Evolutionary conservation across 1,284 basidiomycete species (phyloP).

Genomic region (Cutaneotrichosporon sp.): DNA sequence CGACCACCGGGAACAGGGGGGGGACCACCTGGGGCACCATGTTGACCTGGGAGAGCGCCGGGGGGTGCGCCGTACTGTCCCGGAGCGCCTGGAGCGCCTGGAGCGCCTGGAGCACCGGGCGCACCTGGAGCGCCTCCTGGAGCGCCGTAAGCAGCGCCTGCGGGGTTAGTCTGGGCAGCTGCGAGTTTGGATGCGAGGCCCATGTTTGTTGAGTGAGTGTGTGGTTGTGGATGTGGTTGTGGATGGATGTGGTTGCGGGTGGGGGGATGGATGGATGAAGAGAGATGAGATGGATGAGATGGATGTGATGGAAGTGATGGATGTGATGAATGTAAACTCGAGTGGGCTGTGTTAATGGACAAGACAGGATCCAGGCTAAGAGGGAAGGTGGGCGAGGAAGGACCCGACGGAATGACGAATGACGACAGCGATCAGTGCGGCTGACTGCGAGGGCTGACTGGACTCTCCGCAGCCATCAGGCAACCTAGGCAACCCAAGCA

Average conservation of each 20-base stretch:
- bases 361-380: no score
- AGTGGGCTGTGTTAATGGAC: no score
- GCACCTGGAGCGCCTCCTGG: slow-evolving; percentile 11
- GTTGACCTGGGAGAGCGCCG: not conserved
- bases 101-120: slow-evolving; percentile 5
- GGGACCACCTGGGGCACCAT: not conserved
- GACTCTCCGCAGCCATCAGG: no score
- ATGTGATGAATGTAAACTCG: no score
- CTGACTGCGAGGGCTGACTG: no score
- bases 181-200: slow-evolving; percentile 22
- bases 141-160: slow-evolving; percentile 1
- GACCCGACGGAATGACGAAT: no score
- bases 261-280: slow-evolving; percentile 8
- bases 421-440: no score
- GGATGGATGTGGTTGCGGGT: not conserved
- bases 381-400: no score
- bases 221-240: no score
- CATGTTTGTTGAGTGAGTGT: slow-evolving; percentile 5
- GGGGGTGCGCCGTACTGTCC: slow-evolving; percentile 11
- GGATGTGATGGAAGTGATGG: not conserved
- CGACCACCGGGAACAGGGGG: slow-evolving; percentile 6
- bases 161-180: slow-evolving; percentile 5
- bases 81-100: not conserved
- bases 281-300: not conserved
- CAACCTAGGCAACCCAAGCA: no score